Conservation (phyloP, 208 protist species). For the Acanthamoeba castellanii region DNA sequence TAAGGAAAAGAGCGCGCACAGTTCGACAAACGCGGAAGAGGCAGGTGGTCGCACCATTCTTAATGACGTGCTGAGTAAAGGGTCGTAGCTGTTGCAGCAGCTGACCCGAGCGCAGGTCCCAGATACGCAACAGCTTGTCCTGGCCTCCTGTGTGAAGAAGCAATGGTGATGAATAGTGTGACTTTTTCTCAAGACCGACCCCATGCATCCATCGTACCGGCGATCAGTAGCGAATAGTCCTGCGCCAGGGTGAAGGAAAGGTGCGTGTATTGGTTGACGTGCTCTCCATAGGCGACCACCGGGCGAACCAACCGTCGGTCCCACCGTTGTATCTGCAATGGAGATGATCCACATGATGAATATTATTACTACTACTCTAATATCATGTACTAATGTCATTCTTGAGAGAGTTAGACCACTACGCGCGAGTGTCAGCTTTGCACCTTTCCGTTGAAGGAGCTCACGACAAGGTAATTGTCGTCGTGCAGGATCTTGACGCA, state of each 20-base stretch:
- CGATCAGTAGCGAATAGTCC: constrained; percentile 43
- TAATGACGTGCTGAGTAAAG: constrained; percentile 25
- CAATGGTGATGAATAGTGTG: neutral
- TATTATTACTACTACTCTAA: too few relatives aligned
- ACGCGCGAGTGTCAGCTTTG: too few relatives aligned
- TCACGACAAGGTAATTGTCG: constrained; percentile 69
- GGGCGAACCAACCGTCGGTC: constrained; percentile 17
- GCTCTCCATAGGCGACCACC: neutral
- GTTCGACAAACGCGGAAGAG: too few relatives aligned
- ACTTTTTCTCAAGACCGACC: neutral
- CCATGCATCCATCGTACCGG: neutral
- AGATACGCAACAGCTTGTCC: constrained; percentile 33
- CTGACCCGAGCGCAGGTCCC: neutral
- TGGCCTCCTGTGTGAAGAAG: neutral
- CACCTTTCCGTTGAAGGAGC: constrained; percentile 63
- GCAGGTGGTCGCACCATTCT: neutral
- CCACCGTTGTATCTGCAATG: neutral
- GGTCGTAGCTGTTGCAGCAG: constrained; percentile 30
- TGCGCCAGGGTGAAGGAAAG: constrained; percentile 60
- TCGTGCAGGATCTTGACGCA: constrained; percentile 49
- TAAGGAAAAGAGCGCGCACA: neutral
- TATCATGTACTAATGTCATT: too few relatives aligned
- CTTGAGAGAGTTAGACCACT: too few relatives aligned
- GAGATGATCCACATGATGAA: too few relatives aligned
- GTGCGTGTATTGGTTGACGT: constrained; percentile 53